A percentile compares a stretch with the other conserved stretches of the same genome.
phyloP scores from a whole-genome alignment of 163 green algal genomes.

The Scenedesmus sp. region DNA sequence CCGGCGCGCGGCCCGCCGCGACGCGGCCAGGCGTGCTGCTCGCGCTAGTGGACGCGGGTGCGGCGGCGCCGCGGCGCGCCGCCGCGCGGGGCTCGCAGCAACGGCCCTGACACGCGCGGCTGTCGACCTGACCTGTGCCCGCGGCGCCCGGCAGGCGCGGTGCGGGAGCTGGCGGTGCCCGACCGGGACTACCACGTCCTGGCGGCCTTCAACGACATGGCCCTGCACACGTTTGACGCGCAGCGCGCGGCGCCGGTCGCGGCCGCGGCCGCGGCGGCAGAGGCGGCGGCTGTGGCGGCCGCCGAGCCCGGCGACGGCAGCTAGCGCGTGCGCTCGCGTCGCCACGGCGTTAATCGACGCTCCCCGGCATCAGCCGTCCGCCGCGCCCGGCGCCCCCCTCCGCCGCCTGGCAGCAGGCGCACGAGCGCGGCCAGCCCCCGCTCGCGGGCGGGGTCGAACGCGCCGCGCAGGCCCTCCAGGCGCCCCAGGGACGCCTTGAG shows the following conservation, averaged over 20 bases:
- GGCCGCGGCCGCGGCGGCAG: too few relatives aligned
- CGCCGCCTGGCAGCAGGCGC: too few relatives aligned
- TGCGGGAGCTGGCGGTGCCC: slow-evolving; percentile 49
- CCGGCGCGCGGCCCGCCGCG: not conserved
- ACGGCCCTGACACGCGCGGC: slow-evolving; percentile 20
- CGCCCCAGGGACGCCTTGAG: slow-evolving; percentile 32
- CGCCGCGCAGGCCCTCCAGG: slow-evolving; percentile 16
- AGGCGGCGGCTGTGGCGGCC: not conserved
- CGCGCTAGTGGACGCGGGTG: slow-evolving; percentile 23
- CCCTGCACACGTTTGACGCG: slow-evolving; percentile 62
- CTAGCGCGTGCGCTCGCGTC: not conserved
- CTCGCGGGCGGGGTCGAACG: too few relatives aligned
- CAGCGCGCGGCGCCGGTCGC: too few relatives aligned
- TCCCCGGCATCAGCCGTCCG: too few relatives aligned
- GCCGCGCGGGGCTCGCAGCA: not conserved
- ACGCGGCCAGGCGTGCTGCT: slow-evolving; percentile 13
- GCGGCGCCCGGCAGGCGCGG: slow-evolving; percentile 33
- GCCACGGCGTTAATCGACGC: not conserved
- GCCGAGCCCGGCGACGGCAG: not conserved
- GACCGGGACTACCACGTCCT: slow-evolving; percentile 51
- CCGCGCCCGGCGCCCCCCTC: too few relatives aligned
- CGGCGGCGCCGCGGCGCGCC: not conserved
- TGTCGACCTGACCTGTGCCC: not conserved
- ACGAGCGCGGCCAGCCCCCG: too few relatives aligned
- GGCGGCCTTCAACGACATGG: slow-evolving; percentile 68